Base-by-base conservation (phyloP, 2,329 filamentous ascomycete species). In the Penicillium sp. region DNA sequence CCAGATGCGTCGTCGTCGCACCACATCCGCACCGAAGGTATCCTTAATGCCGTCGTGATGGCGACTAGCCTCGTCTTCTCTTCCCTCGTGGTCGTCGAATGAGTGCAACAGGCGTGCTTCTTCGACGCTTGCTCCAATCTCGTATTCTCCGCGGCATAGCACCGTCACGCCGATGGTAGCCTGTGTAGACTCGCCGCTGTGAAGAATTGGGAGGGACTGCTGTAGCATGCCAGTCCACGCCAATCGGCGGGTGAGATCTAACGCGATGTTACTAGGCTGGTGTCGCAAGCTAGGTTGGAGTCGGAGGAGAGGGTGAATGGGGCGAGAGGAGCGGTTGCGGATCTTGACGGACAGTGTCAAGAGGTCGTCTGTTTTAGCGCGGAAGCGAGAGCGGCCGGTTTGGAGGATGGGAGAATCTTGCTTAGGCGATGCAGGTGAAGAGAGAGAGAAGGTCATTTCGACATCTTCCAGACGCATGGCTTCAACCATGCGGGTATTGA, bases 191-290 rank as follows among this genome's bases (percentile, higher is more conserved):
- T 80, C 76, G 4, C 83, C 81, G 0, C 84, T 82, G 5, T 73
- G 70, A 1, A 96, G 67, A 6, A 82, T 66, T 0, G 87, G 84
- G 0, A 96, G 74, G 1, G 82, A 79, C 64, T 86, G 86, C 72
- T 96, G 92, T 51, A 96, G 72, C 27, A 88, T 85, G 1, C 92
- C 92, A 58, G 90, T 92, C 86, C 90, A 94, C 1, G 86, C 86
- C 48, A 96, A 81, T 57, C 90, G 89, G 64, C 89, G 86, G 38
- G 88, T 88, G 50, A 92, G 83, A 67, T 96, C 92, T 14, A 95
- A 81, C 2, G 89, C 88, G 13, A 89, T 78, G 54, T 84, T 85
- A 45, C 82, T 79, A 0, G 88, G 82, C 14, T 92, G 84, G 63
- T 91, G 83, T 40, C 88, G 82, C 14, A 96, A 80, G 45, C 85